These are phyloP conservation scores for Clitopilus hobsonii DNA, from an alignment of 768 basidiomycete species.

Conservation along the genomic window DNA sequence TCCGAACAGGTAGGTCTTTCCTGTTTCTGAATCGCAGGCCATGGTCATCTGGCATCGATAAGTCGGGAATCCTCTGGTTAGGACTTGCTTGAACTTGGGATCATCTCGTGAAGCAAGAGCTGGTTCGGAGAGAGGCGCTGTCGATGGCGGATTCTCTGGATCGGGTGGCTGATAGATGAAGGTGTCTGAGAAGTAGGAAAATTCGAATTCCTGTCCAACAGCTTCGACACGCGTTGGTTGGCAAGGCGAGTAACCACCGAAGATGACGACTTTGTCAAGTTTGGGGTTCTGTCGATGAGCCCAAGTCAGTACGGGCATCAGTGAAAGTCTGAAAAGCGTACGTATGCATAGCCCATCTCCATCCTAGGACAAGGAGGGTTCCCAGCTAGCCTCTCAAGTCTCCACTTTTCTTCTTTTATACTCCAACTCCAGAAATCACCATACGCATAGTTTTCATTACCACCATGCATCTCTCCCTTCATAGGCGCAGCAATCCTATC, in stretches of 20 bases:
- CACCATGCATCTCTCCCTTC: slow-evolving; percentile 16
- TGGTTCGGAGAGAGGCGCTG: neutral
- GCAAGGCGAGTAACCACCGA: slow-evolving; percentile 32
- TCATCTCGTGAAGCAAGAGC: neutral
- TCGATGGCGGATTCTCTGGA: neutral
- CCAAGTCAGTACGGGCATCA: neutral
- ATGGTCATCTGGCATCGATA: slow-evolving; percentile 29
- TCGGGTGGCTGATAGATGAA: slow-evolving; percentile 20
- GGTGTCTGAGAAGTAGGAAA: slow-evolving; percentile 33
- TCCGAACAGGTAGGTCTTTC: slow-evolving; percentile 30
- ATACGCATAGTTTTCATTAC: slow-evolving; percentile 15
- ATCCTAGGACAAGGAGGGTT: slow-evolving; percentile 29
- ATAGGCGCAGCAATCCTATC: slow-evolving; percentile 25
- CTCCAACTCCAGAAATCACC: slow-evolving; percentile 35
- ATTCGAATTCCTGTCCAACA: slow-evolving; percentile 9
- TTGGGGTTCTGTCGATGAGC: slow-evolving; percentile 23
- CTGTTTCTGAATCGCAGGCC: slow-evolving; percentile 26
- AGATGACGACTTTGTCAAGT: slow-evolving; percentile 28
- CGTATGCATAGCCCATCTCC: slow-evolving; percentile 26
- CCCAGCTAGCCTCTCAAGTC: slow-evolving; percentile 25
- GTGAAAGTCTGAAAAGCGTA: slow-evolving; percentile 13
- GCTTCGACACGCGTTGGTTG: slow-evolving; percentile 7
- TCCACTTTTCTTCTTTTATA: slow-evolving; percentile 25
- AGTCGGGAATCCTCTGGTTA: slow-evolving; percentile 34
- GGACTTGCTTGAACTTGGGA: slow-evolving; percentile 29